Percentiles rank a stretch among this genome's conserved stretches.
These are phyloP conservation scores for Auriscalpium orientale DNA, from an alignment of 768 basidiomycete genomes.

Conservation along the genomic window DNA sequence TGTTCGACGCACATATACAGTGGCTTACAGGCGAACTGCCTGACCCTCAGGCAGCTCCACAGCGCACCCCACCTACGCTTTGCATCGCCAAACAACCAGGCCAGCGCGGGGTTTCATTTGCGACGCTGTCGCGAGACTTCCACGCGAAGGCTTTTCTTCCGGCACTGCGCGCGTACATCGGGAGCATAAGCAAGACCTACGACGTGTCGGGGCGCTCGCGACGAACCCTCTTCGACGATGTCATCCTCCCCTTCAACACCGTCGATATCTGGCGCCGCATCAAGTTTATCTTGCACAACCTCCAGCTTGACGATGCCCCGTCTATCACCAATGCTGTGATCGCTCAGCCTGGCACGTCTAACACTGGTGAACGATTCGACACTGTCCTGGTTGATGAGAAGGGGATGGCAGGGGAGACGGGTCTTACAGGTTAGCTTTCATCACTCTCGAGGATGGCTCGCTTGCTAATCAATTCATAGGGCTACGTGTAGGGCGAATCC, in stretches of 20 bases:
- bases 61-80: no score
- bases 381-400: not conserved
- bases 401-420: not conserved
- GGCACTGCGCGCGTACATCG: not conserved
- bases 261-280: not conserved
- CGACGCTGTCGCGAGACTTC: not conserved
- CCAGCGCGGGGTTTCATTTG: no score
- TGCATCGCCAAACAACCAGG: no score
- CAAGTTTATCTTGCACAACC: not conserved
- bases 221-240: no score
- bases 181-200: not conserved
- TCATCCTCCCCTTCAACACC: not conserved
- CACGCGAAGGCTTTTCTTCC: not conserved
- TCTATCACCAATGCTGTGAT: not conserved
- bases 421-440: not conserved
- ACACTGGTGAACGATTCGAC: not conserved
- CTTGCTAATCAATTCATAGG: not conserved
- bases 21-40: not conserved
- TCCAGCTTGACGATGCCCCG: not conserved
- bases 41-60: no score
- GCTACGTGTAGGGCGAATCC: not conserved
- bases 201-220: not conserved
- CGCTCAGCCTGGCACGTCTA: not conserved
- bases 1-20: not conserved
- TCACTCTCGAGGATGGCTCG: not conserved